Conservation (phyloP, 345 rosid genomes). For the Eucalyptus virginea region DNA sequence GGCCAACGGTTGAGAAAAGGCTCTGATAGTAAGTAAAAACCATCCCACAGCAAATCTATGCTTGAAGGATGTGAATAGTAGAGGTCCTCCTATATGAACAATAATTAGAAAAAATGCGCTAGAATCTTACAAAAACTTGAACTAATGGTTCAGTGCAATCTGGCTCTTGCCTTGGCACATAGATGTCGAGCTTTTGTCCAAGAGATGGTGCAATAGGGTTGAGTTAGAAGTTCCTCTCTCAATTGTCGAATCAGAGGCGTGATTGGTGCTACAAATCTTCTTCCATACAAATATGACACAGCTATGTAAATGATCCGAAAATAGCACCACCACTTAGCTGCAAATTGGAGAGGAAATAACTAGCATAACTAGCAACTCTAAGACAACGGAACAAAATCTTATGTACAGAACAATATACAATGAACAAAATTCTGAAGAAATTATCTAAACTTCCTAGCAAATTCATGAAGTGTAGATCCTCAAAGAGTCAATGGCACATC, state of each 20-base stretch:
- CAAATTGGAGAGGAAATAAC: background rate
- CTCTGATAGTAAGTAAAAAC: background rate
- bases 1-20: background rate
- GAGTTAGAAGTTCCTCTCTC: background rate
- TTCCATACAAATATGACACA: background rate
- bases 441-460: too few relatives aligned
- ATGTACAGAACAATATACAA: too few relatives aligned
- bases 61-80: background rate
- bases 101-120: too few relatives aligned
- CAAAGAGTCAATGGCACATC: too few relatives aligned
- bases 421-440: too few relatives aligned
- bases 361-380: too few relatives aligned
- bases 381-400: too few relatives aligned
- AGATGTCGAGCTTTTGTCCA: background rate
- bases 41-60: background rate
- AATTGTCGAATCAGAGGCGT: background rate
- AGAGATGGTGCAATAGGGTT: background rate
- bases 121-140: background rate
- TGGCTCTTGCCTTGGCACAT: background rate
- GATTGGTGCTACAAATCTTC: background rate
- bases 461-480: too few relatives aligned
- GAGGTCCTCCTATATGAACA: background rate
- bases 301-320: background rate
- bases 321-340: background rate
- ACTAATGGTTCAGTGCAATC: background rate